These are phyloP conservation scores for Odontarrhena argentea DNA, from an alignment of 345 rosid genomes.

Conservation along the genomic window DNA sequence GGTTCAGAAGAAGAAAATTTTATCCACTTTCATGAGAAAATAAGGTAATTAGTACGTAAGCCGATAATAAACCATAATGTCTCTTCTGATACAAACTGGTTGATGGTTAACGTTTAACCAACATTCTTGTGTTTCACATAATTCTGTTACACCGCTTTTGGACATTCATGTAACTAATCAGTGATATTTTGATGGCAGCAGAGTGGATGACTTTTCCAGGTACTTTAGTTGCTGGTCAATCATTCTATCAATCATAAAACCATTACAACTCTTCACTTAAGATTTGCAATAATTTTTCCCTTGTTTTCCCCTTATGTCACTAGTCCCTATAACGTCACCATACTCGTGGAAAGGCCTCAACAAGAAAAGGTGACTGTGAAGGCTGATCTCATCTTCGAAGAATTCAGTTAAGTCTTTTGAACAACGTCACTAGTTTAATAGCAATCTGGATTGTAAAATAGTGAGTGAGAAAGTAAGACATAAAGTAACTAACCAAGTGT, in stretches of 20 bases:
- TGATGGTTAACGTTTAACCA: not conserved
- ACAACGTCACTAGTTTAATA: constrained; percentile 12
- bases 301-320: constrained; percentile 20
- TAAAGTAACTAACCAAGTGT: constrained; percentile 1
- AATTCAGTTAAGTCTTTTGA: constrained; percentile 60
- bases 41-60: constrained; percentile 60
- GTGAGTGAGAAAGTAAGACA: not conserved
- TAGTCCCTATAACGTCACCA: constrained; percentile 75
- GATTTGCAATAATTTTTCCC: not conserved
- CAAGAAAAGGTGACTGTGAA: constrained; percentile 65
- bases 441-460: constrained; percentile 15
- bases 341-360: constrained; percentile 52
- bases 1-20: constrained; percentile 86
- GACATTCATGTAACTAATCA: constrained; percentile 38
- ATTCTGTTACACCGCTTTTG: constrained; percentile 18
- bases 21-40: constrained; percentile 86
- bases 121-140: constrained; percentile 32
- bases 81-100: not conserved
- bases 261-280: constrained; percentile 7
- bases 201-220: constrained; percentile 96
- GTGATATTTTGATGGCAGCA: constrained; percentile 51
- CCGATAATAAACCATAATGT: constrained; percentile 6
- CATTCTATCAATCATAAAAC: constrained; percentile 6
- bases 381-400: constrained; percentile 87
- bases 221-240: constrained; percentile 40